These are phyloP conservation scores for Syzygium aromaticum DNA, from an alignment of 345 rosid genomes.

Conservation along the genomic window DNA sequence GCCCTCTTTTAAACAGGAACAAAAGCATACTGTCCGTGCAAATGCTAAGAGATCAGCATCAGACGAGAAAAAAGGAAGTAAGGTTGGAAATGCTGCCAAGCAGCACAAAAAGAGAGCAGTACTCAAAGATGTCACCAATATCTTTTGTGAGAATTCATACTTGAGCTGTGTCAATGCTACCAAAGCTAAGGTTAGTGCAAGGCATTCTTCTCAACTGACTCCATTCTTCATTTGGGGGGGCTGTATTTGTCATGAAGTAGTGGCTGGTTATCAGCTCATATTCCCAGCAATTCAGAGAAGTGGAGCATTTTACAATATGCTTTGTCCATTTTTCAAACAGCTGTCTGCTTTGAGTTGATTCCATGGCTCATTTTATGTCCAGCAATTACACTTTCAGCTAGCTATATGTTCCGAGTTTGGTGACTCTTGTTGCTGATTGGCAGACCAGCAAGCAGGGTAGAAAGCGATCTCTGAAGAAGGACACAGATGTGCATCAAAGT, in stretches of 20 bases:
- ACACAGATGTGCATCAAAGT: slow-evolving; percentile 15
- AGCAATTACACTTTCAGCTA: background rate
- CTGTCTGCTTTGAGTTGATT: background rate
- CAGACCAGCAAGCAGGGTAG: slow-evolving; percentile 37
- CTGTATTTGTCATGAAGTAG: background rate
- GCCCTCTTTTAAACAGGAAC: slow-evolving; percentile 58
- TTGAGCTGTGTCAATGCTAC: slow-evolving; percentile 22
- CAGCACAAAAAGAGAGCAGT: slow-evolving; percentile 74
- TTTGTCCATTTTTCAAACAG: background rate
- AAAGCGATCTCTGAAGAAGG: slow-evolving; percentile 23
- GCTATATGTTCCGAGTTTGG: background rate
- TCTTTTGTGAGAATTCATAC: slow-evolving; percentile 14
- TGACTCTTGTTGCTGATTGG: slow-evolving; percentile 10
- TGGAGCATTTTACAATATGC: background rate
- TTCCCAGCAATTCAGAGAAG: background rate
- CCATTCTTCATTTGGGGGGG: background rate
- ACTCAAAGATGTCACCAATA: slow-evolving; percentile 70
- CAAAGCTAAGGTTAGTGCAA: slow-evolving; percentile 36
- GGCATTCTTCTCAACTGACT: background rate
- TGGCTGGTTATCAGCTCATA: background rate
- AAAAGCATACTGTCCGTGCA: slow-evolving; percentile 23
- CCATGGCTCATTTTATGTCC: background rate
- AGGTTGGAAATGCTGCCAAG: slow-evolving; percentile 15
- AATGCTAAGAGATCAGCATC: slow-evolving; percentile 38
- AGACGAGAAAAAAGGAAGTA: slow-evolving; percentile 37